These are phyloP conservation scores for Penicillium sp. DNA, from an alignment of 2,329 filamentous ascomycete genomes.

Conservation along the genomic window DNA sequence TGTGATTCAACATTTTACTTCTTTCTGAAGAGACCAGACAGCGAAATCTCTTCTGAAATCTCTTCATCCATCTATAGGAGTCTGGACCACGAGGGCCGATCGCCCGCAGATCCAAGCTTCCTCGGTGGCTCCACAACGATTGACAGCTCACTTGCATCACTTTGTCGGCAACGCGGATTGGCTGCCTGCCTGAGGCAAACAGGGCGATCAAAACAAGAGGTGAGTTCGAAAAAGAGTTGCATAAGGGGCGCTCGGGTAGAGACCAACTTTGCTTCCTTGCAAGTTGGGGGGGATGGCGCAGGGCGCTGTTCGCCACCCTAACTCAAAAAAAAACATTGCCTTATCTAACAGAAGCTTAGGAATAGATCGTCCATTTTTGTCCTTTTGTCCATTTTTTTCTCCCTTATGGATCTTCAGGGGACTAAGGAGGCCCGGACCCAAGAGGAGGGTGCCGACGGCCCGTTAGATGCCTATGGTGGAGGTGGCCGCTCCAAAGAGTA, in stretches of 20 bases:
- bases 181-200: slow-evolving; percentile 30
- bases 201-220: slow-evolving; percentile 14
- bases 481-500: slow-evolving; percentile 35
- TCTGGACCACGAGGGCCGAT: slow-evolving; percentile 23
- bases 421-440: slow-evolving; percentile 42
- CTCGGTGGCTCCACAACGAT: slow-evolving; percentile 25
- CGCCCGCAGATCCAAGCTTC: slow-evolving; percentile 23
- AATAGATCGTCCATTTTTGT: not conserved
- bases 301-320: slow-evolving; percentile 7
- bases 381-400: not conserved
- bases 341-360: slow-evolving; percentile 17
- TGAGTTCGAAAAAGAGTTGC: slow-evolving; percentile 9
- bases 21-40: not conserved
- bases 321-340: not conserved
- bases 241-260: not conserved
- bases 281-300: slow-evolving; percentile 6
- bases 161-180: slow-evolving; percentile 24
- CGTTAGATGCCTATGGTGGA: slow-evolving; percentile 36
- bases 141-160: slow-evolving; percentile 32
- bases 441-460: slow-evolving; percentile 38
- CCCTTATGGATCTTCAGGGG: slow-evolving; percentile 43
- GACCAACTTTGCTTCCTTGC: not conserved
- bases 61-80: slow-evolving; percentile 8
- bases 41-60: not conserved
- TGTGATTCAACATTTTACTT: not conserved